Evolutionary conservation across 345 rosid genomes (phyloP), one percentile per base, ranked within the genome.

Genomic region (Jatropha curcas): DNA sequence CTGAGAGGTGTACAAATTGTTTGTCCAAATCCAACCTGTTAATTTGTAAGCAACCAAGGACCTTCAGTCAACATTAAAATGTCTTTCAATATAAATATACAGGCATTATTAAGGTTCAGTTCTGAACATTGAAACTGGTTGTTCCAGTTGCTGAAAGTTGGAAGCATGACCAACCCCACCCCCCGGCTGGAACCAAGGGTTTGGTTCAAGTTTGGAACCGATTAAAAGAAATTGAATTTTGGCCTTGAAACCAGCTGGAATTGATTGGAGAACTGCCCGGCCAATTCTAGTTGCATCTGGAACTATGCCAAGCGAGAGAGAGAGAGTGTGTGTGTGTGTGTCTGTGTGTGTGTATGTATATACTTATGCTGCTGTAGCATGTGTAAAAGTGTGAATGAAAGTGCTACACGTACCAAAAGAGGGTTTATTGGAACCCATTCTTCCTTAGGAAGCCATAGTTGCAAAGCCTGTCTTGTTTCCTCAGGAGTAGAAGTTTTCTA

Each of bases 1-100:
- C 92, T 80, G 7, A 90, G 80, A 0, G 98, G 97, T 70, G 93
- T 89, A 71, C 97, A 92, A 70, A 92, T 86, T 57, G 87, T 94
- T 82, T 92, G 98, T 71, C 98, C 97, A 10, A 94, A 92, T 75
- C 97, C 97, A 33, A 94, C 98, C 97, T 90, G 84, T 72, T 60
- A 5, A 59, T 58, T 25, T 7, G 46, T 14, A 48, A 14, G n/a
- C 41, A 43, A 20, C 17, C 37, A 24, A 35, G 55, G 24, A 30
- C 65, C 12, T 57, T 59, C 2, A 34, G 57, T 56, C 24, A 25
- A 56, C 43, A 67, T 51, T 39, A 24, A 34, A 14, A 33, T 24
- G 48, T 1, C 1, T 37, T 22, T 2, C 46, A 31, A n/a, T 39
- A 45, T 33, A 68, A n/a, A n/a, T 30, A n/a, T 30, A 50, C 7